Percentiles rank a stretch among this genome's conserved stretches.
phyloP scores from a whole-genome alignment of 129 eudicot species.

The Ambrosia artemisiifolia region DNA sequence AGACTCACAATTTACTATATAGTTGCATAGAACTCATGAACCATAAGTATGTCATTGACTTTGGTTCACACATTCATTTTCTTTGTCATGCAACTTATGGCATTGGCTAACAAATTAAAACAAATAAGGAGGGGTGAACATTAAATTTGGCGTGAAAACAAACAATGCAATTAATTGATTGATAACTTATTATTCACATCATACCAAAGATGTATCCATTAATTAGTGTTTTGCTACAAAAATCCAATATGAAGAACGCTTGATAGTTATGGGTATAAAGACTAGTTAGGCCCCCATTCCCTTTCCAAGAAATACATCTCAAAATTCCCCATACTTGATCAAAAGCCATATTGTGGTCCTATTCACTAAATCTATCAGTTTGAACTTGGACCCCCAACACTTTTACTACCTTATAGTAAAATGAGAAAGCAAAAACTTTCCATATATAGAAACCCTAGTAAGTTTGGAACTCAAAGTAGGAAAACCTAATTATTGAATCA shows the following conservation, averaged over 20 bases:
- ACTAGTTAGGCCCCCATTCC: slow-evolving; percentile 37
- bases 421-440: slow-evolving; percentile 29
- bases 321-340: slow-evolving; percentile 47
- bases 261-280: slow-evolving; percentile 36
- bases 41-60: not conserved
- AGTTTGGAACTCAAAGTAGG: slow-evolving; percentile 28
- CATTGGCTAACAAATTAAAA: not conserved
- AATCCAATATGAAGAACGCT: slow-evolving; percentile 19
- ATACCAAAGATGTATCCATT: slow-evolving; percentile 30
- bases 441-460: slow-evolving; percentile 39
- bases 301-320: slow-evolving; percentile 35
- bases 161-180: slow-evolving; percentile 14
- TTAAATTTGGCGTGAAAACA: slow-evolving; percentile 14
- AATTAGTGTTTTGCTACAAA: slow-evolving; percentile 24
- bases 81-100: not conserved
- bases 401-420: slow-evolving; percentile 34
- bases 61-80: not conserved
- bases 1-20: no score
- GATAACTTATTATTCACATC: slow-evolving; percentile 31
- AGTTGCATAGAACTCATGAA: not conserved
- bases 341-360: slow-evolving; percentile 54
- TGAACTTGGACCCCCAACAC: slow-evolving; percentile 35
- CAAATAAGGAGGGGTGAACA: not conserved
- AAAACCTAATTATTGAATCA: slow-evolving; percentile 33
- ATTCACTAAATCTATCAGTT: slow-evolving; percentile 34